phyloP scores from a whole-genome alignment of 768 basidiomycete genomes.

The Mycena galopus region DNA sequence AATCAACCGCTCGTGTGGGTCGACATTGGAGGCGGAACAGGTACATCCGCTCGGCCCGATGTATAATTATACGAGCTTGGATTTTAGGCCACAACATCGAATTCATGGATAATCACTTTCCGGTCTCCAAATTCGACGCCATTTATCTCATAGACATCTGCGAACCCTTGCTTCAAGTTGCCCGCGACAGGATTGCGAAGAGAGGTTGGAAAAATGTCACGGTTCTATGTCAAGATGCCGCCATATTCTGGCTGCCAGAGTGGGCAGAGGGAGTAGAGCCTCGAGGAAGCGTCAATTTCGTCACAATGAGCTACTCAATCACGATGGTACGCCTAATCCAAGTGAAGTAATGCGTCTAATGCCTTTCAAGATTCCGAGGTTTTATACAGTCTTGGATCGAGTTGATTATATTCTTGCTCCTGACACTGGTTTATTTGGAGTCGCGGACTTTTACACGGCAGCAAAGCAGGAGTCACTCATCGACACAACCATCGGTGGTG shows the following conservation, averaged over 20 bases:
- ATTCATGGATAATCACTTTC: slow-evolving; percentile 73
- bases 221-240: neutral
- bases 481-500: neutral
- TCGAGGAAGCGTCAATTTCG: neutral
- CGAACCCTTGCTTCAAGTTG: neutral
- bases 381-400: neutral
- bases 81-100: slow-evolving; percentile 68
- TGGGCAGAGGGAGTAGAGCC: neutral
- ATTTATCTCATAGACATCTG: slow-evolving; percentile 73
- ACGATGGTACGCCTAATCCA: neutral
- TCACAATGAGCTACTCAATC: neutral
- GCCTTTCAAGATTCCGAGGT: neutral
- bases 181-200: neutral
- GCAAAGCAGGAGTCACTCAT: neutral
- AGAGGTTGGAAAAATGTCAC: neutral
- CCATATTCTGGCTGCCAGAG: neutral
- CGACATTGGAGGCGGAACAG: slow-evolving; percentile 11
- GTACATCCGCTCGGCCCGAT: neutral
- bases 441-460: slow-evolving; percentile 60
- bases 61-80: neutral
- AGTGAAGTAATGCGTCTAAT: neutral
- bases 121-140: slow-evolving; percentile 71
- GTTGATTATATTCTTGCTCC: slow-evolving; percentile 49
- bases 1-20: slow-evolving; percentile 22
- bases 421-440: slow-evolving; percentile 69